Conservation (phyloP, 371 early-diverging fungal species). For the Mucor velutinosus region DNA sequence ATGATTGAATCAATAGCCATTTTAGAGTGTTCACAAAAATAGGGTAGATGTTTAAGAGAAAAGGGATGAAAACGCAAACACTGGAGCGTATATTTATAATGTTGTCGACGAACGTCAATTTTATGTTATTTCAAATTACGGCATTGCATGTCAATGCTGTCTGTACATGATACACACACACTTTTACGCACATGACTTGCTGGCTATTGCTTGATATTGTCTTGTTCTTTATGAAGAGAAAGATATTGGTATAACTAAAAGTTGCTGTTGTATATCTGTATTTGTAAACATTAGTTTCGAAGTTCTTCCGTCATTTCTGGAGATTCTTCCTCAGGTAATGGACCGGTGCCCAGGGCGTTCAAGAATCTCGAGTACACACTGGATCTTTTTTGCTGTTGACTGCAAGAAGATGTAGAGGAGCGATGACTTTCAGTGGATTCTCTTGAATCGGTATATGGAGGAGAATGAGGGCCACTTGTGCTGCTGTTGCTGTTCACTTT, state of each 20-base stretch:
- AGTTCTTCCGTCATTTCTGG: constrained; percentile 9
- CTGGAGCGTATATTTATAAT: neutral
- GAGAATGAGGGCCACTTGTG: constrained; percentile 25
- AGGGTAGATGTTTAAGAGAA: neutral
- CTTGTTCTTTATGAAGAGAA: neutral
- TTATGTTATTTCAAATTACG: neutral
- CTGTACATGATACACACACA: neutral
- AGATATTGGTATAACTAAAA: neutral
- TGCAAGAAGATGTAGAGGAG: constrained; percentile 28
- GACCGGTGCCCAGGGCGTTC: constrained; percentile 23
- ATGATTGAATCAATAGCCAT: constrained; percentile 2
- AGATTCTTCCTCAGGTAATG: constrained; percentile 20
- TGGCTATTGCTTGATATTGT: neutral
- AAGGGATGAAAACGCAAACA: neutral
- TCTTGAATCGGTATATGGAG: constrained; percentile 20
- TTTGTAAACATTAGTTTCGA: neutral
- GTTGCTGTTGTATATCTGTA: neutral
- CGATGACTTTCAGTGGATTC: constrained; percentile 42
- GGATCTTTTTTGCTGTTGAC: constrained; percentile 34
- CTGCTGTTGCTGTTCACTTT: neutral
- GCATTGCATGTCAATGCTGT: neutral
- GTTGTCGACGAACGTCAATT: neutral
- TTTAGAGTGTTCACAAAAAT: neutral
- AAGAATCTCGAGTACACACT: constrained; percentile 48
- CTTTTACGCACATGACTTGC: neutral